Evolutionary conservation across 768 basidiomycete genomes (phyloP).

Genomic region (Pholiota conissans): DNA sequence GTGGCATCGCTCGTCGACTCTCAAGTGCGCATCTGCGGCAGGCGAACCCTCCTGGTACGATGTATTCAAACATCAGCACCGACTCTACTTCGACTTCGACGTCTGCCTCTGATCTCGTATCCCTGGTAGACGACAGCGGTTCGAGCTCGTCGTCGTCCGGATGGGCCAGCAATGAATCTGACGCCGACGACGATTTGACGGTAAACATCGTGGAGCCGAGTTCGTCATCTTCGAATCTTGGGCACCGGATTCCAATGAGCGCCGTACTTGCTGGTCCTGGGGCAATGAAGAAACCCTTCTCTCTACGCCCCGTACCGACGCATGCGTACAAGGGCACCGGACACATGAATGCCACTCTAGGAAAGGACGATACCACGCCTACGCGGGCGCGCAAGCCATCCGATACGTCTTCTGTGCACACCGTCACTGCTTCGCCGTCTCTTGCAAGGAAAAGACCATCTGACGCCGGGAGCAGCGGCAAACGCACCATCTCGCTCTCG

Average conservation of each 20-base stretch:
- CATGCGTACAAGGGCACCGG: conserved; percentile 24
- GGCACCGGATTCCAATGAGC: conserved; percentile 21
- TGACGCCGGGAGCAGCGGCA: conserved; percentile 9
- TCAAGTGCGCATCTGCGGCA: conserved; percentile 42
- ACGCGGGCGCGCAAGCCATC: conserved; percentile 41
- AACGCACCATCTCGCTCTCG: conserved; percentile 21
- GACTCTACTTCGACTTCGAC: conserved; percentile 31
- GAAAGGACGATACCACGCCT: conserved; percentile 20
- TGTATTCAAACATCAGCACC: conserved; percentile 43
- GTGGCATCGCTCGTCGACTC: conserved; percentile 58
- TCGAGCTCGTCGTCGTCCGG: conserved; percentile 61
- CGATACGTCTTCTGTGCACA: conserved; percentile 52
- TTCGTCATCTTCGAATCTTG: conserved; percentile 21
- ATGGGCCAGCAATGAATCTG: conserved; percentile 53
- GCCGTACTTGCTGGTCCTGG: conserved; percentile 27
- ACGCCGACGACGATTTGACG: conserved; percentile 43
- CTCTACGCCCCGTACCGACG: conserved; percentile 44
- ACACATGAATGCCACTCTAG: not conserved
- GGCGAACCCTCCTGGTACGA: conserved; percentile 31
- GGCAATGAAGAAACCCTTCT: conserved; percentile 42
- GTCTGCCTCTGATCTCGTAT: conserved; percentile 55
- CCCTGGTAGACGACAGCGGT: conserved; percentile 61
- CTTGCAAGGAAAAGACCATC: conserved; percentile 14
- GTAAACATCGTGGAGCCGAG: conserved; percentile 32
- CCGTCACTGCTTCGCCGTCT: conserved; percentile 36